Conservation (phyloP, 371 early-diverging fungal species). For the Actinomortierella wolfii region DNA sequence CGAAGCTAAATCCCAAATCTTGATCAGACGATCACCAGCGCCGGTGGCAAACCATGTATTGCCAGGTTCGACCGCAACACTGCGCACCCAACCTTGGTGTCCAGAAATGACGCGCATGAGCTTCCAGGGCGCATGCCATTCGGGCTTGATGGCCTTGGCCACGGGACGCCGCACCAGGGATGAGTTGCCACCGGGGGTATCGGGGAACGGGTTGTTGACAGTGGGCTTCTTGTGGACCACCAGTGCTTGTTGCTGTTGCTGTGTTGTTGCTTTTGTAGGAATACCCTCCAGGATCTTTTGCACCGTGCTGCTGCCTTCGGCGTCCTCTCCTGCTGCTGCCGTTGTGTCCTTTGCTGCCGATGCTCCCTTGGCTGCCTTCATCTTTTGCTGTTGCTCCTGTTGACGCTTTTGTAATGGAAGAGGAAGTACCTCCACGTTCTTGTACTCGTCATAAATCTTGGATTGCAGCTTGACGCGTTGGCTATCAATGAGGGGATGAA, state of each 20-base stretch:
- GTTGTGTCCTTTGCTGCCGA: conserved; percentile 21
- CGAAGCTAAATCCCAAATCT: conserved; percentile 98
- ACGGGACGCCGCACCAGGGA: conserved; percentile 65
- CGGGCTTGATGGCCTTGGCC: conserved; percentile 66
- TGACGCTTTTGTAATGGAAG: conserved; percentile 61
- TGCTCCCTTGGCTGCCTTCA: conserved; percentile 34
- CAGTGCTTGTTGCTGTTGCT: conserved; percentile 39
- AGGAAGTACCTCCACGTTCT: conserved; percentile 67
- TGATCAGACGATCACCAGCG: conserved; percentile 95
- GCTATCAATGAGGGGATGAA: conserved; percentile 27
- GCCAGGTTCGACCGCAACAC: conserved; percentile 90
- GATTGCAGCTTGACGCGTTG: conserved; percentile 76
- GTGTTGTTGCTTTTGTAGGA: conserved; percentile 27
- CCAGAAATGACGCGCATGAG: conserved; percentile 97
- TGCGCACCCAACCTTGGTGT: conserved; percentile 96
- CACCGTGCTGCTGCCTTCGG: conserved; percentile 28
- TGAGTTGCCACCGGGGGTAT: conserved; percentile 57
- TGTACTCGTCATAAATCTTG: conserved; percentile 79
- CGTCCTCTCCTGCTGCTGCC: conserved; percentile 18
- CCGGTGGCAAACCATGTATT: conserved; percentile 99
- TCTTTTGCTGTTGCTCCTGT: conserved; percentile 50
- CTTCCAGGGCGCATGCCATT: conserved; percentile 99
- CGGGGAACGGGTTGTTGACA: conserved; percentile 52
- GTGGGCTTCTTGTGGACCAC: conserved; percentile 48
- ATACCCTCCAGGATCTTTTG: conserved; percentile 52